Percentiles rank a stretch among this genome's conserved stretches.
phyloP scores from a whole-genome alignment of 179 eudicot species.

The Heliamphora pulchella region DNA sequence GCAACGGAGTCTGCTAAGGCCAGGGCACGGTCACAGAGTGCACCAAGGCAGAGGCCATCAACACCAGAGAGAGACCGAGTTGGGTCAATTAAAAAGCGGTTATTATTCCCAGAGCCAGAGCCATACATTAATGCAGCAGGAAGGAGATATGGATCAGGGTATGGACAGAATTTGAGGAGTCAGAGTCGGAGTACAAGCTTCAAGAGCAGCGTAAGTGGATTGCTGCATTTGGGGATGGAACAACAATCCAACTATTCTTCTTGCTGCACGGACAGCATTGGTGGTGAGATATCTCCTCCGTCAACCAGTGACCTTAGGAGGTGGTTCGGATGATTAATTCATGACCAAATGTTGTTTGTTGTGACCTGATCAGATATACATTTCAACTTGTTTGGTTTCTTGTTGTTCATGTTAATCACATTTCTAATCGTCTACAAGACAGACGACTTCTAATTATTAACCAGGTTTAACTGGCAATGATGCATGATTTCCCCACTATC shows the following conservation, averaged over 20 bases:
- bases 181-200: constrained; percentile 45
- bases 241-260: constrained; percentile 65
- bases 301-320: constrained; percentile 70
- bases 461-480: too few species aligned
- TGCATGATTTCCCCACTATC: too few species aligned
- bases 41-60: constrained; percentile 64
- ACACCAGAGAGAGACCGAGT: constrained; percentile 65
- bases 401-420: too few species aligned
- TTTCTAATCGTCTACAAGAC: too few species aligned
- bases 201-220: constrained; percentile 26
- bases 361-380: too few species aligned
- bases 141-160: constrained; percentile 23
- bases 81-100: constrained; percentile 51
- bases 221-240: constrained; percentile 25
- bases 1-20: constrained; percentile 82
- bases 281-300: constrained; percentile 69
- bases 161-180: constrained; percentile 34
- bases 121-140: constrained; percentile 23
- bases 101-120: constrained; percentile 63
- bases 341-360: background rate
- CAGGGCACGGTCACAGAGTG: constrained; percentile 62
- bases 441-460: too few species aligned
- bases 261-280: constrained; percentile 61
- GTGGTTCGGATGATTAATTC: constrained; percentile 44
- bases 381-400: too few species aligned